Conservation (phyloP, 192 early-diverging fungal species). For the Entomortierella lignicola region DNA sequence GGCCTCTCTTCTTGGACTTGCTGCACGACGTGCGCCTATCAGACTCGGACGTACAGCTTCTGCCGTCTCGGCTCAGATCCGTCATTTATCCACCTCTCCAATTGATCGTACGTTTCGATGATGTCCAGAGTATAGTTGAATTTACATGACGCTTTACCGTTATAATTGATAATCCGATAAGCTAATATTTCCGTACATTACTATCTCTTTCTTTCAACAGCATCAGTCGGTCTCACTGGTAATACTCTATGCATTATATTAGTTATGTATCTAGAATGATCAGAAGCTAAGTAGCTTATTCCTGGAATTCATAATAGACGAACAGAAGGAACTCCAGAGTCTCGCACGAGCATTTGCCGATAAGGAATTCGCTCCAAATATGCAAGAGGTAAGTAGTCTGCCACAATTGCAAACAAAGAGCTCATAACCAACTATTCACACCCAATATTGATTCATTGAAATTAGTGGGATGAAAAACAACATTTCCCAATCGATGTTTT, state of each 20-base stretch:
- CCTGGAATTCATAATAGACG: constrained; percentile 41
- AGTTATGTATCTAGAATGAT: no score
- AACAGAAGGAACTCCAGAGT: constrained; percentile 59
- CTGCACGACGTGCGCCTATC: constrained; percentile 26
- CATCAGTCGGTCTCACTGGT: constrained; percentile 46
- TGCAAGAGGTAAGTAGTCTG: constrained; percentile 55
- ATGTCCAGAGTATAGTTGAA: no score
- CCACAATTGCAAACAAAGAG: no score
- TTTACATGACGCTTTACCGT: no score
- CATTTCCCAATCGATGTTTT: constrained; percentile 61
- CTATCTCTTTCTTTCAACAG: constrained; percentile 7
- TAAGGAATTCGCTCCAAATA: constrained; percentile 66
- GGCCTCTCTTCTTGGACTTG: constrained; percentile 28
- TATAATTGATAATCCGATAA: not conserved
- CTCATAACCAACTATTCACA: no score
- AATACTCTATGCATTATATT: no score
- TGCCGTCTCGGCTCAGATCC: constrained; percentile 24
- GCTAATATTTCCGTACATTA: not conserved
- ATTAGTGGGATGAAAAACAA: constrained; percentile 64
- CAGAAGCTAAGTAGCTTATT: not conserved
- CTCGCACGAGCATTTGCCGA: constrained; percentile 64
- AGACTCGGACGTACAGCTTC: constrained; percentile 12
- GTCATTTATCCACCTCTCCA: constrained; percentile 21
- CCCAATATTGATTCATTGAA: no score
- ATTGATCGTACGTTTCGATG: not conserved